These are phyloP conservation scores for Cardiospermum halicacabum DNA, from an alignment of 345 rosid genomes.

Conservation along the genomic window DNA sequence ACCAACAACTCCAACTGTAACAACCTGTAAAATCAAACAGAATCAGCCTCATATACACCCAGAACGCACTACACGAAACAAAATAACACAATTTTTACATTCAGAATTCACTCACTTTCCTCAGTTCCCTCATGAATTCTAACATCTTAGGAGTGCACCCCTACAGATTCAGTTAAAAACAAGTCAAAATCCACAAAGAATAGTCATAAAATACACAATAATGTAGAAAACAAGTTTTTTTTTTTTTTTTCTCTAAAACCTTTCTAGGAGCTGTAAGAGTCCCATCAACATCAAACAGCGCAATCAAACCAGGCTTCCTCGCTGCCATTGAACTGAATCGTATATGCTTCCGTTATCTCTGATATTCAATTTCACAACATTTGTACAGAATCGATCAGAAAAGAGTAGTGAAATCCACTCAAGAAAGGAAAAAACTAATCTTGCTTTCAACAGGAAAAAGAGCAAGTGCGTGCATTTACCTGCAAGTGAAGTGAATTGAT, in stretches of 20 bases:
- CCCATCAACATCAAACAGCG: conserved; percentile 95
- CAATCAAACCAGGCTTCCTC: conserved; percentile 70
- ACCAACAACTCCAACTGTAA: conserved; percentile 88
- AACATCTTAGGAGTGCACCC: conserved; percentile 46
- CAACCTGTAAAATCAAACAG: conserved; percentile 45
- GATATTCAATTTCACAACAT: neutral
- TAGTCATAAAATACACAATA: neutral
- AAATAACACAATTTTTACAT: neutral
- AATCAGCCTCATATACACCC: neutral
- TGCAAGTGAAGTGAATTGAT: neutral
- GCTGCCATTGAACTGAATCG: conserved; percentile 24
- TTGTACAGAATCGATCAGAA: too few relatives aligned
- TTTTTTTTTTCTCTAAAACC: too few relatives aligned
- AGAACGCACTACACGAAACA: conserved; percentile 10
- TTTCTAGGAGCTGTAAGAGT: conserved; percentile 98
- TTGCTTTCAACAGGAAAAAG: neutral
- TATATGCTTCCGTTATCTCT: neutral
- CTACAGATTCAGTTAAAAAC: conserved; percentile 23
- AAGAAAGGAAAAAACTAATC: neutral
- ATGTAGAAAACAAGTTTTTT: neutral
- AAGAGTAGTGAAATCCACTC: too few relatives aligned
- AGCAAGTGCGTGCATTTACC: neutral
- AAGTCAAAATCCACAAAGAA: neutral
- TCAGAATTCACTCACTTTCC: conserved; percentile 45
- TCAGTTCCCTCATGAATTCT: conserved; percentile 66